These are phyloP conservation scores for Hura crepitans DNA, from an alignment of 441 rosid species.

Conservation along the genomic window DNA sequence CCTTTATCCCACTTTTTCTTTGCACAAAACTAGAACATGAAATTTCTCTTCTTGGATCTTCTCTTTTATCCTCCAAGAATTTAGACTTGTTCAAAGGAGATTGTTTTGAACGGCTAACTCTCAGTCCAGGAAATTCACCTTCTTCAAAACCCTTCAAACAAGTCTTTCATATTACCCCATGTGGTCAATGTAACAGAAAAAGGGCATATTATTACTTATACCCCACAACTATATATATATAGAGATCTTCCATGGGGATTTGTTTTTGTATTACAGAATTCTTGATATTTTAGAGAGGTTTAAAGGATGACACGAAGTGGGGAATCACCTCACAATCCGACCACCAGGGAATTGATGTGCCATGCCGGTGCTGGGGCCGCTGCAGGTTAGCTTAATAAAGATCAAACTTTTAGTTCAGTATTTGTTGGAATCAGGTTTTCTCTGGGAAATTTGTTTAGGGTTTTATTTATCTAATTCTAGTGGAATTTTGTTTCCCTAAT, in stretches of 20 bases:
- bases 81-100: conserved; percentile 14
- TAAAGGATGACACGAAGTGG: conserved; percentile 46
- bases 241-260: conserved; percentile 41
- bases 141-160: conserved; percentile 24
- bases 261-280: conserved; percentile 17
- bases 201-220: not conserved
- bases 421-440: not conserved
- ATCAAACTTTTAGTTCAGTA: not conserved
- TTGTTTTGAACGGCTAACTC: conserved; percentile 8
- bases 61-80: not conserved
- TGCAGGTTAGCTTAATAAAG: conserved; percentile 50
- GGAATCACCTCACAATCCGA: conserved; percentile 34
- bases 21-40: not conserved
- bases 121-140: conserved; percentile 5
- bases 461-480: not conserved
- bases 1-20: not conserved
- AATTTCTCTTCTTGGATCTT: not conserved
- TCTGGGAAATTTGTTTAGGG: conserved; percentile 10
- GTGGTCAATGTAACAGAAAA: conserved; percentile 13
- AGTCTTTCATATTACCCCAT: not conserved
- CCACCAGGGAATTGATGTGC: conserved; percentile 37
- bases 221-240: conserved; percentile 7
- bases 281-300: conserved; percentile 27
- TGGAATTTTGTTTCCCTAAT: not conserved
- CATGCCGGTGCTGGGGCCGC: conserved; percentile 80